Evolutionary conservation across 768 basidiomycete species (phyloP).

Genomic region (Amanita exitialis): DNA sequence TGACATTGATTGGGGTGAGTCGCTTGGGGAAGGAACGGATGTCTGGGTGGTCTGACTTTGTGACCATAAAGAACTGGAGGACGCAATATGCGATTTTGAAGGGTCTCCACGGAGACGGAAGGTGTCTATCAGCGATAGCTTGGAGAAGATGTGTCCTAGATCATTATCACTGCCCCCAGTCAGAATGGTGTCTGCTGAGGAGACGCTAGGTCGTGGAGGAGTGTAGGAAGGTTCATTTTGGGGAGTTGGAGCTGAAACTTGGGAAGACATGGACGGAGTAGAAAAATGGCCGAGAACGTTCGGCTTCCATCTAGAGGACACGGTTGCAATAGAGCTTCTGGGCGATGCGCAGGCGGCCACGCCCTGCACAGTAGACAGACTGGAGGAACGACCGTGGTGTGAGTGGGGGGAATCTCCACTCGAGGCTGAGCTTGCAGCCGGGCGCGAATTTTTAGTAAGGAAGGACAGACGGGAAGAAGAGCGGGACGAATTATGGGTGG

Average conservation of each 20-base stretch:
- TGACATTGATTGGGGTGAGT: constrained; percentile 4
- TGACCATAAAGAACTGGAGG: constrained; percentile 22
- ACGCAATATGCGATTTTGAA: constrained; percentile 19
- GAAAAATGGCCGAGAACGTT: constrained; percentile 57
- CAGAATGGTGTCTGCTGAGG: constrained; percentile 47
- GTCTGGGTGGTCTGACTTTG: constrained; percentile 13
- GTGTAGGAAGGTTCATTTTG: constrained; percentile 27
- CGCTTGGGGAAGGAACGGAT: constrained; percentile 12
- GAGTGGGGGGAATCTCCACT: constrained; percentile 15
- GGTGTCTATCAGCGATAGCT: constrained; percentile 29
- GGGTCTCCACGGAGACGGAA: constrained; percentile 25
- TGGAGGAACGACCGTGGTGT: constrained; percentile 39
- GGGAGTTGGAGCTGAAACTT: constrained; percentile 24
- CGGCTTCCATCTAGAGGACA: constrained; percentile 48
- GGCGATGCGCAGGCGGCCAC: constrained; percentile 12
- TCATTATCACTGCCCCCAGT: constrained; percentile 41
- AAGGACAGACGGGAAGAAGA: constrained; percentile 36
- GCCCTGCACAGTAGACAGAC: constrained; percentile 32
- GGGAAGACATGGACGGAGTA: constrained; percentile 28
- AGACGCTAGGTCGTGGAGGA: constrained; percentile 48
- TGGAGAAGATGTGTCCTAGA: constrained; percentile 29
- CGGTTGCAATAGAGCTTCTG: constrained; percentile 10
- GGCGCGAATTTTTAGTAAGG: constrained; percentile 23
- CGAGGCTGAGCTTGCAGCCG: constrained; percentile 16
- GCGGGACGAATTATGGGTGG: constrained; percentile 23